These are phyloP conservation scores for Lithocarpus polystachyus DNA, from an alignment of 306 rosid species.

Conservation along the genomic window DNA sequence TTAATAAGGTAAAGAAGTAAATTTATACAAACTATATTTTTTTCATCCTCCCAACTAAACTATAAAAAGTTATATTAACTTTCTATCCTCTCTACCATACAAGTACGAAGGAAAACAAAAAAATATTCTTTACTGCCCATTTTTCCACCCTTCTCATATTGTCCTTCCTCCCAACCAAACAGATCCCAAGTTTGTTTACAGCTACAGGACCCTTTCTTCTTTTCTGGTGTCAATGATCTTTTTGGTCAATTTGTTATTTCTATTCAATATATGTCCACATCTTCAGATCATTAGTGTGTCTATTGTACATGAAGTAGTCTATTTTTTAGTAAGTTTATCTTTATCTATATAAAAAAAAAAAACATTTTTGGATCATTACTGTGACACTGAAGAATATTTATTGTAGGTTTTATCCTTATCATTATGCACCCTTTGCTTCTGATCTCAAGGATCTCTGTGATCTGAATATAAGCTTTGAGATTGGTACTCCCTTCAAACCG, in stretches of 20 bases:
- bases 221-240: background rate
- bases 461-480: slow-evolving; percentile 58
- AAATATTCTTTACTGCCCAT: too few species aligned
- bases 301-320: too few species aligned
- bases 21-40: too few species aligned
- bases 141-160: too few species aligned
- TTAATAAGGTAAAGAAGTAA: too few species aligned
- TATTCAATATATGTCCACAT: background rate
- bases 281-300: background rate
- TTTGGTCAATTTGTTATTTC: background rate
- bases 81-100: too few species aligned
- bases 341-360: too few species aligned
- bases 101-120: too few species aligned
- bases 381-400: background rate
- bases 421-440: slow-evolving; percentile 97
- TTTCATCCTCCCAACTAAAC: too few species aligned
- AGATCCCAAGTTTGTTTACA: background rate
- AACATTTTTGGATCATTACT: background rate
- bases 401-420: slow-evolving; percentile 97
- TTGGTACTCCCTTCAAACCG: slow-evolving; percentile 91
- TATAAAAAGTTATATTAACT: too few species aligned
- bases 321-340: too few species aligned
- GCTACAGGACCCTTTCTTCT: background rate
- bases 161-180: too few species aligned
- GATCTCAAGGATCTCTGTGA: slow-evolving; percentile 79